Base-by-base conservation (phyloP, 1,284 basidiomycete species). In the Cryptococcus sp. region DNA sequence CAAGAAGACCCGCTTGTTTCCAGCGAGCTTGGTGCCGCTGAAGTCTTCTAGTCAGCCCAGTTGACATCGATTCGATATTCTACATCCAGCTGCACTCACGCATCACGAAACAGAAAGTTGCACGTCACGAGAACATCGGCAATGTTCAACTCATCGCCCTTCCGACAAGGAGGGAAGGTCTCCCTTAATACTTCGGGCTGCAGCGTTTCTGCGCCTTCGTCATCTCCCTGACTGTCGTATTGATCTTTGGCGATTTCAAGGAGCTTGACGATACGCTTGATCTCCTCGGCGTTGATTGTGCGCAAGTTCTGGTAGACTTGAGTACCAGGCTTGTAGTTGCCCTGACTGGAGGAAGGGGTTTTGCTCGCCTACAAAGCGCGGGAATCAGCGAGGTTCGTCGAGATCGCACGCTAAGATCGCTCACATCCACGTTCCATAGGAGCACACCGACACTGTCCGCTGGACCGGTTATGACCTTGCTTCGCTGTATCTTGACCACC, bases 1-100 rank as follows among this genome's bases (percentile, higher is more conserved):
- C 51, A 93, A 82, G 72, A 98, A 97, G 1, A 98, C 85, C 10
- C 94, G 87, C 72, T 95, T 94, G 38, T 88, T 87, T 0, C 92
- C 91, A 0, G 87, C 88, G 68, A 80, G 50, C 58, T 73, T 75
- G 86, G 90, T 54, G 84, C 91, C 77, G 16, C 91, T 93, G 63
- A 45, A 43, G 46, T 67, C 48, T 47, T 54, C 2, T 20, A 23
- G 47, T 35, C 43, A 49, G 50, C 49, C 40, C 13, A 3, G 42
- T n/a, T 20, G 19, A 20, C 1, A 30, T 43, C 23, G 50, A 20
- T 19, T 45, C 35, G 45, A 42, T 7, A 6, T 5, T 45, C 11
- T n/a, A 16, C 3, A 16, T 25, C 5, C n/a, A 5, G 27, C 22
- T 23, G 3, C 5, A 75, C 83, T 69, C 62, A 93, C 93, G 88